Evolutionary conservation across 2,329 filamentous ascomycete species (phyloP), one percentile per base, ranked within the genome.

Genomic region (Capronia americana): DNA sequence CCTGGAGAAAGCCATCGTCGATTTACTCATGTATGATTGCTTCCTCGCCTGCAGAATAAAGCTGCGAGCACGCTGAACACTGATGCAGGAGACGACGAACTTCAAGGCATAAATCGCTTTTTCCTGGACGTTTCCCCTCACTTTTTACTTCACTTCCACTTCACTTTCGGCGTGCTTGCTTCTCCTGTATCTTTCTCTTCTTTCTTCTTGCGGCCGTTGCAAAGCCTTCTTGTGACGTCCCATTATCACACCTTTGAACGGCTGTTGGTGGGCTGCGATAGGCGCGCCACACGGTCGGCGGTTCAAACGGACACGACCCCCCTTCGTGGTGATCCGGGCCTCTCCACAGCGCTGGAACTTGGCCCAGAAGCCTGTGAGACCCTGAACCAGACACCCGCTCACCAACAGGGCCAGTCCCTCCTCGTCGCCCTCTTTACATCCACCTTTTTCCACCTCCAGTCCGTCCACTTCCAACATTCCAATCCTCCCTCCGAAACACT

Each of bases 381-480:
- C 53, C 53, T 55, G 53, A 26, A 23, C 48, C 20, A 51, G 28
- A 34, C 53, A 24, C 11, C 53, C 30, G 53, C 28, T n/a, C 24
- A 26, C 26, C 48, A 44, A 44, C 38, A 44, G 38, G 38, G 38
- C 48, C 26, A 24, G 48, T 24, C 24, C 44, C 44, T 48, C 41
- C 17, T 48, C 57, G 34, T 32, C 28, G 5, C 38, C 38, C 23
- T 30, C 26, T 26, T 32, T 41, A 30, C 20, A 26, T 51, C 38
- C 38, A 20, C 38, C 38, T n/a, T 41, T 51, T 44, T 62, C 48
- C 24, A 48, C 32, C 34, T 26, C 56, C 46, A 32, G 34, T 34
- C 50, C 41, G 26, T 57, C 64, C 58, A 59, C 64, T 63, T 67
- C 64, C 48, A 64, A 69, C 63, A 66, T 69, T 69, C 67, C 67